phyloP scores from a whole-genome alignment of 768 basidiomycete genomes.

The Boletus vermiculosoides region DNA sequence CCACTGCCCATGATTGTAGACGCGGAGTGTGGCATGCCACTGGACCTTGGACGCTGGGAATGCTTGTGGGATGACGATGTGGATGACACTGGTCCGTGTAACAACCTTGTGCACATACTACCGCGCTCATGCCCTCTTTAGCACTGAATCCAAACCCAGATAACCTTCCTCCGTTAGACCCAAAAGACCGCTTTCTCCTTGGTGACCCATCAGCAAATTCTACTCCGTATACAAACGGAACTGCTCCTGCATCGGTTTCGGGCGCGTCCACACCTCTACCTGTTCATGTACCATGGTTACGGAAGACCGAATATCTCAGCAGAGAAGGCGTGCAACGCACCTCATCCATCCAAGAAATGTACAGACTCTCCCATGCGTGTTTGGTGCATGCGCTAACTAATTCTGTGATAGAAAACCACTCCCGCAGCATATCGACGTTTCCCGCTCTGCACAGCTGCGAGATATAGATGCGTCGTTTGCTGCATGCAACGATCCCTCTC shows the following conservation, averaged over 20 bases:
- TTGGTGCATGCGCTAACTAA: neutral
- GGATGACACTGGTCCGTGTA: conserved; percentile 58
- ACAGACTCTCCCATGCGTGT: conserved; percentile 21
- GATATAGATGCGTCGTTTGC: conserved; percentile 79
- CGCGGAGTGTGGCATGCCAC: conserved; percentile 94
- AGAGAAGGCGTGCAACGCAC: conserved; percentile 52
- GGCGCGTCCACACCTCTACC: conserved; percentile 46
- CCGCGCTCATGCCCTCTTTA: conserved; percentile 14
- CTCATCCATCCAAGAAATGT: conserved; percentile 54
- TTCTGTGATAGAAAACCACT: conserved; percentile 44
- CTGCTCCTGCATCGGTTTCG: conserved; percentile 34
- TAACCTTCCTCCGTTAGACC: conserved; percentile 62
- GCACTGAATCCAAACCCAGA: conserved; percentile 66
- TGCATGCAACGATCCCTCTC: conserved; percentile 49
- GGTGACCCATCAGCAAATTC: conserved; percentile 57
- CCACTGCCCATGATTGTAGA: conserved; percentile 96
- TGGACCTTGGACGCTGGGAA: conserved; percentile 82
- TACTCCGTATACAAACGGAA: conserved; percentile 41
- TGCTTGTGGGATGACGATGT: conserved; percentile 81
- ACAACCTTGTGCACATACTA: neutral
- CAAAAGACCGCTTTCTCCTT: conserved; percentile 73
- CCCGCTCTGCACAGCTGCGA: conserved; percentile 67
- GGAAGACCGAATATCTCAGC: conserved; percentile 89
- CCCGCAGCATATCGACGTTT: conserved; percentile 61
- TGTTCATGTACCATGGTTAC: conserved; percentile 82